Conservation (phyloP, 176 grass and related monocot species). For the Triticum dicoccoides region DNA sequence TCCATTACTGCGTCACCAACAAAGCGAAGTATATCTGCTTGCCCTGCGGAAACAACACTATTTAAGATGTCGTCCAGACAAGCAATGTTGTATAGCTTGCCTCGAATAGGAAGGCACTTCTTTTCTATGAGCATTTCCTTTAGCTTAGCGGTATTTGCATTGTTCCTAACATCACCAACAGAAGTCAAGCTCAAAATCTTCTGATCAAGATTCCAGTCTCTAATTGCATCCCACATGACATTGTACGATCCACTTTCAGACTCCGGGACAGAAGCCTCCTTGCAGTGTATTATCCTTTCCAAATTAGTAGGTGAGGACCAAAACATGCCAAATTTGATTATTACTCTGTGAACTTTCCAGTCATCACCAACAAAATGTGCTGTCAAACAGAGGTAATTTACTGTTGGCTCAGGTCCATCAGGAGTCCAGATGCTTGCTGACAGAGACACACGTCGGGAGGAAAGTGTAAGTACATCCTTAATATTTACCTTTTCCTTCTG, state of each 20-base stretch:
- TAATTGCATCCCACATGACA: conserved; percentile 47
- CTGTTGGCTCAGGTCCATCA: conserved; percentile 25
- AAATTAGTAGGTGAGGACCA: conserved; percentile 40
- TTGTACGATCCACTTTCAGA: conserved; percentile 50
- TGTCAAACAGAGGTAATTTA: conserved; percentile 55
- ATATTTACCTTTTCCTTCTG: conserved; percentile 45
- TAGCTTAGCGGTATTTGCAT: conserved; percentile 19
- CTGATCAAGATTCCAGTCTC: conserved; percentile 49
- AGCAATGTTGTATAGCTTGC: conserved; percentile 39
- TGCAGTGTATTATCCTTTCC: conserved; percentile 53
- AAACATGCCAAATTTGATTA: conserved; percentile 62
- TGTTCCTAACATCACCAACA: conserved; percentile 46
- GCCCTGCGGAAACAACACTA: conserved; percentile 34
- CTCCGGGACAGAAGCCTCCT: conserved; percentile 34
- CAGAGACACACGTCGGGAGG: conserved; percentile 27
- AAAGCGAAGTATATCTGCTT: conserved; percentile 47
- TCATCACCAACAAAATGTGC: conserved; percentile 47
- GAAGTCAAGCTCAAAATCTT: conserved; percentile 53
- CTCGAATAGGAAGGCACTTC: conserved; percentile 46
- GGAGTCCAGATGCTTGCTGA: conserved; percentile 57
- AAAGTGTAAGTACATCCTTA: conserved; percentile 37
- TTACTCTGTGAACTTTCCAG: conserved; percentile 42
- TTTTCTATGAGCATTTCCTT: conserved; percentile 44
- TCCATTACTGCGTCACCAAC: conserved; percentile 36
- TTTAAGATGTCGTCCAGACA: conserved; percentile 50